These are phyloP conservation scores for Phyllosticta citribraziliensis DNA, from an alignment of 2,329 filamentous ascomycete genomes.

Conservation along the genomic window DNA sequence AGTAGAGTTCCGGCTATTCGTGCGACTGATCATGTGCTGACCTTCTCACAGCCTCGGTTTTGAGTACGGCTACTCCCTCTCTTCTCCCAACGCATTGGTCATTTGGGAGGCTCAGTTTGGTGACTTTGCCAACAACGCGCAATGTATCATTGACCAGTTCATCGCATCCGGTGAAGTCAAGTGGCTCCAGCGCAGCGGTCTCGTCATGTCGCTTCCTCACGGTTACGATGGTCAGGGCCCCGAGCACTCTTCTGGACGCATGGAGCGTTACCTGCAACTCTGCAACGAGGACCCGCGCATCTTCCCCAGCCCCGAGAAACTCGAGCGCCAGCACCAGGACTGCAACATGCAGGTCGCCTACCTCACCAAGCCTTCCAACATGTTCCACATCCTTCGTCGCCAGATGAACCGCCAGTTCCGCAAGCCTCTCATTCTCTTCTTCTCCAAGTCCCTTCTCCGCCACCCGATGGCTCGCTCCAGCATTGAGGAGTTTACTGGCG, in stretches of 20 bases:
- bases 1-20: slow-evolving; percentile 19
- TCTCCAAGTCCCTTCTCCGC: slow-evolving; percentile 92
- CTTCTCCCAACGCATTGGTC: slow-evolving; percentile 90
- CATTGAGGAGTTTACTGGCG: slow-evolving; percentile 82
- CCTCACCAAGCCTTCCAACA: slow-evolving; percentile 90
- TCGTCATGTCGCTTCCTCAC: slow-evolving; percentile 93
- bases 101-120: slow-evolving; percentile 99
- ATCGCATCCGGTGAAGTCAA: slow-evolving; percentile 95
- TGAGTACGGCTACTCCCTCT: slow-evolving; percentile 96
- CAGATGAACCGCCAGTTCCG: slow-evolving; percentile 99
- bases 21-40: slow-evolving; percentile 17
- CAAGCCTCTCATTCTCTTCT: slow-evolving; percentile 96
- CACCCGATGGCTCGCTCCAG: slow-evolving; percentile 84
- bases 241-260: slow-evolving; percentile 93
- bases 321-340: slow-evolving; percentile 96
- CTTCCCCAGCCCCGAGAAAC: slow-evolving; percentile 79
- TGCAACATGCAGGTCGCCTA: slow-evolving; percentile 99
- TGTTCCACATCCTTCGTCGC: slow-evolving; percentile 92
- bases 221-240: slow-evolving; percentile 97
- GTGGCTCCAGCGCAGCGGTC: slow-evolving; percentile 95
- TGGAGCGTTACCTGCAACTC: slow-evolving; percentile 94
- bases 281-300: slow-evolving; percentile 95
- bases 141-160: slow-evolving; percentile 98
- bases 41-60: slow-evolving; percentile 64
- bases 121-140: slow-evolving; percentile 98